These are phyloP conservation scores for Thalassia testudinum DNA, from an alignment of 116 monocot species.

Conservation along the genomic window DNA sequence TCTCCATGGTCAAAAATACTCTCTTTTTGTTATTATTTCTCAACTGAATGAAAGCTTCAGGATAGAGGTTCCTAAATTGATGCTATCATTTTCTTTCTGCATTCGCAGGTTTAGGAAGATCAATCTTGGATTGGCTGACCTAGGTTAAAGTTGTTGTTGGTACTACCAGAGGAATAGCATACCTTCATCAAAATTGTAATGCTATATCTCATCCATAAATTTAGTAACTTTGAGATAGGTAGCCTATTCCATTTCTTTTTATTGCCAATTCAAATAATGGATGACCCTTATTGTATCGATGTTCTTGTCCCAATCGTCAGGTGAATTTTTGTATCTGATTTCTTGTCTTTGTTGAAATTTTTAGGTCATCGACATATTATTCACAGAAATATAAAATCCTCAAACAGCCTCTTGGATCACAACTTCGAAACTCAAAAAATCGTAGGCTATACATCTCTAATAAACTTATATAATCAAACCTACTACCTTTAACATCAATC, in stretches of 20 bases:
- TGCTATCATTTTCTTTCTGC: too few species aligned
- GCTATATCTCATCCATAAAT: too few species aligned
- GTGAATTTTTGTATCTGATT: too few species aligned
- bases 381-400: conserved; percentile 74
- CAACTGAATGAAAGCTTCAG: neutral
- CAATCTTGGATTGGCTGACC: conserved; percentile 26
- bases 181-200: conserved; percentile 44
- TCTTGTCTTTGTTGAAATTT: conserved; percentile 1
- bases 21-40: neutral
- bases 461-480: too few species aligned
- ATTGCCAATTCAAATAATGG: too few species aligned
- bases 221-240: too few species aligned
- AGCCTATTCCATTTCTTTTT: too few species aligned
- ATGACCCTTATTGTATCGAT: too few species aligned
- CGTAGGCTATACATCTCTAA: too few species aligned
- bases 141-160: conserved; percentile 36
- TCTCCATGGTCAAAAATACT: conserved; percentile 64
- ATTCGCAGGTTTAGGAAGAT: too few species aligned
- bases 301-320: too few species aligned
- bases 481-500: too few species aligned
- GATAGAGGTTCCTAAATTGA: neutral
- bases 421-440: conserved; percentile 60
- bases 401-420: conserved; percentile 59
- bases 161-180: conserved; percentile 42
- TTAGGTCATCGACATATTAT: conserved; percentile 66